Conservation (phyloP, 1,139 yeast genomes). For the Suhomyces bokatorum region DNA sequence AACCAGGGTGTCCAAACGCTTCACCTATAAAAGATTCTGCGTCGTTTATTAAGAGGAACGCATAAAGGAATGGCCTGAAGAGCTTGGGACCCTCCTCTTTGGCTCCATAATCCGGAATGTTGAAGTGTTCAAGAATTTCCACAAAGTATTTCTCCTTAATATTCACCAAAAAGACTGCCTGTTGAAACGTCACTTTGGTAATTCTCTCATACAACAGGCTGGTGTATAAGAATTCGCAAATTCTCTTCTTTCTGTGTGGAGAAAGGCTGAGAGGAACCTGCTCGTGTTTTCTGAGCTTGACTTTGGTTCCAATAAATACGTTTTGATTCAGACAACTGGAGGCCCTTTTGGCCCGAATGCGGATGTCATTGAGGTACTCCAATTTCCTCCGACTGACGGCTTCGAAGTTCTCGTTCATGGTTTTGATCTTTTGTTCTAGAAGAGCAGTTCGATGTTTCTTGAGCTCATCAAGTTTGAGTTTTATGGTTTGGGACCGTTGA, state of each 20-base stretch:
- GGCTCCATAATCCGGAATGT: background rate
- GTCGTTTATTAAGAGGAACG: constrained; percentile 29
- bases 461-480: constrained; percentile 2
- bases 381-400: constrained; percentile 5
- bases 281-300: background rate
- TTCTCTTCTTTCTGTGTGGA: background rate
- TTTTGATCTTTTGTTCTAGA: constrained; percentile 1
- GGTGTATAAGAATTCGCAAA: background rate
- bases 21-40: constrained; percentile 13
- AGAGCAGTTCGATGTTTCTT: constrained; percentile 3
- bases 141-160: constrained; percentile 1
- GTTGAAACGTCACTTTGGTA: constrained; percentile 2
- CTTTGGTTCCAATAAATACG: no score
- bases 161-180: constrained; percentile 2
- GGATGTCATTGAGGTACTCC: constrained; percentile 5
- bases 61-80: constrained; percentile 23
- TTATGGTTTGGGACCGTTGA: constrained; percentile 7
- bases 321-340: background rate
- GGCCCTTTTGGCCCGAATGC: constrained; percentile 3
- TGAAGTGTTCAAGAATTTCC: background rate
- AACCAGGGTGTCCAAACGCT: constrained; percentile 30
- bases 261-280: background rate
- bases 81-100: background rate
- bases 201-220: constrained; percentile 3
- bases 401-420: constrained; percentile 3